Percentiles rank a stretch among this genome's conserved stretches.
These are phyloP conservation scores for Sporormia fimetaria DNA, from an alignment of 495 filamentous ascomycete species.

Conservation along the genomic window DNA sequence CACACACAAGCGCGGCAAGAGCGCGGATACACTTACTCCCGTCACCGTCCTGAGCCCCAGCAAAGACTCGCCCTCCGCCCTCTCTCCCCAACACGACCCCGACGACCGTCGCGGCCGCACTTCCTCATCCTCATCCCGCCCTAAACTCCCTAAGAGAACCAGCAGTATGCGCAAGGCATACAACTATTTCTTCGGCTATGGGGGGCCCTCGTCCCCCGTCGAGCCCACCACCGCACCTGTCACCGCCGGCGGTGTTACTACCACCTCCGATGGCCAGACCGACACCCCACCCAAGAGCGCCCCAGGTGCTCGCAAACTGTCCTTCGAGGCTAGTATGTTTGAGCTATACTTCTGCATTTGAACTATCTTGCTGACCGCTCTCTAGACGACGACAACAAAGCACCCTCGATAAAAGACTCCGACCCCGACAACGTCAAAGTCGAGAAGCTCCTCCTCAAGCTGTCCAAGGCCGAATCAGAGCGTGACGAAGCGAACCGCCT, in stretches of 20 bases:
- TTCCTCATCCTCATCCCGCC: constrained; percentile 18
- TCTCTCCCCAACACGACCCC: constrained; percentile 2
- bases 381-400: constrained; percentile 3
- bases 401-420: constrained; percentile 11
- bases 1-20: constrained; percentile 19
- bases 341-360: no score
- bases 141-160: constrained; percentile 20
- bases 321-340: no score
- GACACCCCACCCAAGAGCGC: constrained; percentile 20
- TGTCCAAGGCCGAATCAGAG: constrained; percentile 39
- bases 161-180: constrained; percentile 26
- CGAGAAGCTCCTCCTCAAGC: constrained; percentile 42
- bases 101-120: constrained; percentile 18
- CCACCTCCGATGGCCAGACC: constrained; percentile 1
- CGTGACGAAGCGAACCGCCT: constrained; percentile 49
- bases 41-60: constrained; percentile 20
- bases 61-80: neutral
- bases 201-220: constrained; percentile 4
- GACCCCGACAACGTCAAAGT: constrained; percentile 26
- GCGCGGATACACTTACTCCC: constrained; percentile 13
- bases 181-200: constrained; percentile 27
- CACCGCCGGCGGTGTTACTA: constrained; percentile 1
- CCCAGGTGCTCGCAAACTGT: no score
- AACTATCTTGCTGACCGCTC: no score
- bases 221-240: constrained; percentile 9